These are phyloP conservation scores for Phaffomyces antillensis DNA, from an alignment of 805 yeast species.

Conservation along the genomic window DNA sequence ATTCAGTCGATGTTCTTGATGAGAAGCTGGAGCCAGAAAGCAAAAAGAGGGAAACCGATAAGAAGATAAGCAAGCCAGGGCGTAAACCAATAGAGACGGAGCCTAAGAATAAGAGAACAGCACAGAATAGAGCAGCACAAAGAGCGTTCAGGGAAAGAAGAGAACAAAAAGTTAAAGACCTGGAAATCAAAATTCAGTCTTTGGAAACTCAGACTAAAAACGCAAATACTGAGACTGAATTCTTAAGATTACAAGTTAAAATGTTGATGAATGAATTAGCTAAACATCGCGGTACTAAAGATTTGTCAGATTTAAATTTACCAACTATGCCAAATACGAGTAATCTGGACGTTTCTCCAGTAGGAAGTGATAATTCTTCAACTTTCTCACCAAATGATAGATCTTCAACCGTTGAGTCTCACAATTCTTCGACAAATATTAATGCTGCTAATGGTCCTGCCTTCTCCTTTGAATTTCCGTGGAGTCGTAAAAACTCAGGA, in stretches of 20 bases:
- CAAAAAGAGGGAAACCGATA: slow-evolving; percentile 21
- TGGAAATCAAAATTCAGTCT: slow-evolving; percentile 67
- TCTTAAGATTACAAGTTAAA: slow-evolving; percentile 69
- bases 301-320: slow-evolving; percentile 21
- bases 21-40: slow-evolving; percentile 3
- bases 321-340: slow-evolving; percentile 6
- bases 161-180: slow-evolving; percentile 76
- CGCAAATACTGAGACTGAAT: slow-evolving; percentile 64
- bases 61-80: slow-evolving; percentile 53
- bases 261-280: slow-evolving; percentile 65
- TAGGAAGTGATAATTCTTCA: slow-evolving; percentile 11
- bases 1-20: neutral
- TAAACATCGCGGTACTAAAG: slow-evolving; percentile 40
- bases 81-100: slow-evolving; percentile 73
- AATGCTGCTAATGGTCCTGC: slow-evolving; percentile 4
- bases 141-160: slow-evolving; percentile 94
- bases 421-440: slow-evolving; percentile 2
- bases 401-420: slow-evolving; percentile 2
- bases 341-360: slow-evolving; percentile 2
- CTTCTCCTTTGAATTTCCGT: slow-evolving; percentile 52
- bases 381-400: slow-evolving; percentile 12
- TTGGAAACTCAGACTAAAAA: slow-evolving; percentile 68
- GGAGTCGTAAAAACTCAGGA: slow-evolving; percentile 27
- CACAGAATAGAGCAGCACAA: slow-evolving; percentile 98
- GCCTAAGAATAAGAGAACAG: slow-evolving; percentile 84